Conservation (phyloP, 805 yeast species). For the Starmerella sp. region DNA sequence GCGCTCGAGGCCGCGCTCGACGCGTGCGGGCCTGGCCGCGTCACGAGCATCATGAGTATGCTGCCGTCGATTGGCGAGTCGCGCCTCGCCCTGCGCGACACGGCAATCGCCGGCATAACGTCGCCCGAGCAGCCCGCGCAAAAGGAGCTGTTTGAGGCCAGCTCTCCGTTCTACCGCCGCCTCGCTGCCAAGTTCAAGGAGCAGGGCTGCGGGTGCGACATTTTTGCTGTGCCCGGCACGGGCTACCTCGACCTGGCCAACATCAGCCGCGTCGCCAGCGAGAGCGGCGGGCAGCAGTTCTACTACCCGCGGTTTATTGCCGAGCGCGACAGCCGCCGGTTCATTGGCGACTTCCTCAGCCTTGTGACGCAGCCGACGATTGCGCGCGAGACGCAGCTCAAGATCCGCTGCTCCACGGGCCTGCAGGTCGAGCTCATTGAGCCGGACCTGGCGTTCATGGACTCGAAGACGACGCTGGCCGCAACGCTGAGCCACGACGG, state of each 20-base stretch:
- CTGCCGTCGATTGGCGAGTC: constrained; percentile 82
- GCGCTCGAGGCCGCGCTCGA: constrained; percentile 49
- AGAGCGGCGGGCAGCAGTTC: constrained; percentile 60
- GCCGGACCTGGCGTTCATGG: constrained; percentile 46
- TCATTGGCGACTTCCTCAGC: constrained; percentile 40
- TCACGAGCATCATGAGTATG: constrained; percentile 52
- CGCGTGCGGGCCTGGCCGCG: constrained; percentile 44
- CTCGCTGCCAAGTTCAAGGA: constrained; percentile 47
- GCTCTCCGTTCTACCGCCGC: constrained; percentile 49
- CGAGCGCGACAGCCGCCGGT: constrained; percentile 56
- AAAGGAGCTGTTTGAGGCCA: constrained; percentile 46
- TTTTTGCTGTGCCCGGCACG: constrained; percentile 51
- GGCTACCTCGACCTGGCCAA: constrained; percentile 63
- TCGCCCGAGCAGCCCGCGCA: constrained; percentile 28
- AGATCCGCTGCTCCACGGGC: constrained; percentile 80
- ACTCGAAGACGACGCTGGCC: constrained; percentile 53
- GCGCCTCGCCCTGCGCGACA: constrained; percentile 30
- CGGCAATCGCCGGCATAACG: constrained; percentile 13
- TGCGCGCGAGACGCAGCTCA: constrained; percentile 75
- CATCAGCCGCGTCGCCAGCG: constrained; percentile 48
- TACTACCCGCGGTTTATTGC: constrained; percentile 57
- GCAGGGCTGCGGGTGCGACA: constrained; percentile 60
- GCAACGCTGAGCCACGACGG: constrained; percentile 71
- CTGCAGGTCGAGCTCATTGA: constrained; percentile 45
- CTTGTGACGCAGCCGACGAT: constrained; percentile 26